These are phyloP conservation scores for Trichoderma endophyticum DNA, from an alignment of 2,329 filamentous ascomycete genomes.

Conservation along the genomic window DNA sequence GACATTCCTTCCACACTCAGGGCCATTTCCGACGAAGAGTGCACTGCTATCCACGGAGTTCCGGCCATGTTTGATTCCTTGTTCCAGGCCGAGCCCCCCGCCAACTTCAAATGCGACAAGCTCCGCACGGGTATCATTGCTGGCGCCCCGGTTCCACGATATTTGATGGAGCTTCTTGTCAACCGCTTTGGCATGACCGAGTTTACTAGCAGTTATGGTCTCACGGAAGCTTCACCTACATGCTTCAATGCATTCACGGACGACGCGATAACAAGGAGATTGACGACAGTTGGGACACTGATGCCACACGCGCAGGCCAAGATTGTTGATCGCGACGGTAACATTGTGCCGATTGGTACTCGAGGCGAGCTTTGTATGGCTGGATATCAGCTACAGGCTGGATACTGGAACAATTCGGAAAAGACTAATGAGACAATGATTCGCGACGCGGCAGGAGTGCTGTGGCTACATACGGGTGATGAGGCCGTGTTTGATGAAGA, in stretches of 20 bases:
- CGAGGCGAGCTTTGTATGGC: conserved; percentile 74
- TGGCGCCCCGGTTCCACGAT: conserved; percentile 70
- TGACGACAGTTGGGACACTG: conserved; percentile 71
- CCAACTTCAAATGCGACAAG: conserved; percentile 44
- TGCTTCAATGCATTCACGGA: conserved; percentile 78
- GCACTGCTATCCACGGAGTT: conserved; percentile 76
- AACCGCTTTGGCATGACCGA: conserved; percentile 71
- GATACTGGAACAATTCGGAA: conserved; percentile 66
- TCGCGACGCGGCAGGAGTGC: conserved; percentile 48
- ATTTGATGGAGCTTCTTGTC: conserved; percentile 71
- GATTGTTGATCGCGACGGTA: conserved; percentile 66
- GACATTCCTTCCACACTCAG: conserved; percentile 63
- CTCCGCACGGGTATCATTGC: conserved; percentile 77
- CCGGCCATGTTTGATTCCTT: conserved; percentile 79
- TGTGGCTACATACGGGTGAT: conserved; percentile 68
- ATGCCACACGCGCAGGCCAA: conserved; percentile 76
- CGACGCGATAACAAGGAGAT: conserved; percentile 62
- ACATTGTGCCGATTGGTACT: conserved; percentile 63
- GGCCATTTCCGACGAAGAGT: conserved; percentile 63
- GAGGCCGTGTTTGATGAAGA: conserved; percentile 64
- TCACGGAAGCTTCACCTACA: conserved; percentile 76
- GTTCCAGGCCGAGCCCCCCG: conserved; percentile 44
- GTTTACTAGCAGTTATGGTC: conserved; percentile 67
- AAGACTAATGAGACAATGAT: conserved; percentile 65
- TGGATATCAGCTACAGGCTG: conserved; percentile 70